Evolutionary conservation across 2,329 filamentous ascomycete species (phyloP).

Genomic region (Hypoxylon sp.): DNA sequence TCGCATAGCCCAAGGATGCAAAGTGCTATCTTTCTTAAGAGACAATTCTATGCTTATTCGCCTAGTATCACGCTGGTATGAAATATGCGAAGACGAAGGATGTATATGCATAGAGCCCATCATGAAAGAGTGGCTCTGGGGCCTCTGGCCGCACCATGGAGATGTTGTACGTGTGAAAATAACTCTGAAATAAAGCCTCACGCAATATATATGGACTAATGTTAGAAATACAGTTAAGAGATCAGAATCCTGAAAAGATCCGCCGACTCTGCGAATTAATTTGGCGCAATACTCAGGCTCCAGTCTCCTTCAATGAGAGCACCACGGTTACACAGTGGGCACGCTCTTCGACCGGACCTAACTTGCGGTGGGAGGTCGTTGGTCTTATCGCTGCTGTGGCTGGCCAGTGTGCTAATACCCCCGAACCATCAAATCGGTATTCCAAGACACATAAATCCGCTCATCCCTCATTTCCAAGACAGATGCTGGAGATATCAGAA

Average conservation of each 20-base stretch:
- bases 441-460: slow-evolving; percentile 51
- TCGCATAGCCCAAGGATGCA: slow-evolving; percentile 52
- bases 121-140: slow-evolving; percentile 55
- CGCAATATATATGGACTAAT: slow-evolving; percentile 8
- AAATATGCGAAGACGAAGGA: slow-evolving; percentile 50
- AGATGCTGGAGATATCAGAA: slow-evolving; percentile 51
- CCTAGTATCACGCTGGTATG: slow-evolving; percentile 52
- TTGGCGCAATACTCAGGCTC: slow-evolving; percentile 55
- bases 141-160: slow-evolving; percentile 50
- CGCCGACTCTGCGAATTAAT: slow-evolving; percentile 53
- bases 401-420: slow-evolving; percentile 50
- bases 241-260: slow-evolving; percentile 54
- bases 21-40: slow-evolving; percentile 54
- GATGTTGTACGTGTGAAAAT: slow-evolving; percentile 43
- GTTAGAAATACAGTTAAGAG: slow-evolving; percentile 43
- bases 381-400: slow-evolving; percentile 53
- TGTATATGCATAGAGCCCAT: slow-evolving; percentile 51
- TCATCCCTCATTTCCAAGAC: slow-evolving; percentile 49
- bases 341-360: slow-evolving; percentile 50
- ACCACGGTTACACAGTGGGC: slow-evolving; percentile 53
- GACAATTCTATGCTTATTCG: slow-evolving; percentile 51
- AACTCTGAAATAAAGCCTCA: neutral
- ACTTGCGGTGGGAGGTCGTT: slow-evolving; percentile 56
- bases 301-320: slow-evolving; percentile 49
- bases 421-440: slow-evolving; percentile 49